Percentiles rank a stretch among this genome's conserved stretches.
phyloP scores from a whole-genome alignment of 495 filamentous ascomycete species.

The Talaromyces proteolyticus region DNA sequence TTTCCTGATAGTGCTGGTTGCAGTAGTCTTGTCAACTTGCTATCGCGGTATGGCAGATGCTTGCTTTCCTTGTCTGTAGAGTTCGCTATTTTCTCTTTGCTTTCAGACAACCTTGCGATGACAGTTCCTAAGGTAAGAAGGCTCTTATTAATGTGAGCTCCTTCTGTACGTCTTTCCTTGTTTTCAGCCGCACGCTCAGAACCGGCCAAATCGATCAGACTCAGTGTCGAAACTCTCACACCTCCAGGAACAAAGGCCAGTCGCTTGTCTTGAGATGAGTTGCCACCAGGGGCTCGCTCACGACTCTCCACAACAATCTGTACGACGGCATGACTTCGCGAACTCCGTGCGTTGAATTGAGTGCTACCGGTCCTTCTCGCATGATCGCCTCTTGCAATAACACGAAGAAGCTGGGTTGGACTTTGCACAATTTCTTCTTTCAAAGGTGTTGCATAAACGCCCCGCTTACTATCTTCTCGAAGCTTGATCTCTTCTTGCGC shows the following conservation, averaged over 20 bases:
- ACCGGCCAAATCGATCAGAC: conserved; percentile 92
- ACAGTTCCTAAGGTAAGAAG: conserved; percentile 92
- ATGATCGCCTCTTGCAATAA: conserved; percentile 92
- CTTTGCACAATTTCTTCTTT: conserved; percentile 99
- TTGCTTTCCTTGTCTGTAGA: conserved; percentile 71
- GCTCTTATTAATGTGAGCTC: conserved; percentile 97
- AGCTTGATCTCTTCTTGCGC: conserved; percentile 90
- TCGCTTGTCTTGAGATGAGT: conserved; percentile 60
- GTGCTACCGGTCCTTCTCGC: conserved; percentile 86
- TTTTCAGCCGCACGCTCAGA: conserved; percentile 93
- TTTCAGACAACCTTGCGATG: conserved; percentile 78
- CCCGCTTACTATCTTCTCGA: conserved; percentile 90
- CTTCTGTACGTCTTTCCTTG: conserved; percentile 90
- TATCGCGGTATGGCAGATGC: conserved; percentile 93
- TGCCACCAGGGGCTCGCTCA: conserved; percentile 62
- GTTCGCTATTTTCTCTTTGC: conserved; percentile 78
- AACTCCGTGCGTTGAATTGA: conserved; percentile 93
- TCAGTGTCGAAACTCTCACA: conserved; percentile 90
- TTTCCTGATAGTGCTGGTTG: conserved; percentile 91
- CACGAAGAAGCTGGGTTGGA: conserved; percentile 88
- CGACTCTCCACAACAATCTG: conserved; percentile 98
- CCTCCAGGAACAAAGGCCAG: conserved; percentile 78
- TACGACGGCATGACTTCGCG: conserved; percentile 94
- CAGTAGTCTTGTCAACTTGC: conserved; percentile 88
- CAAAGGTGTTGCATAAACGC: conserved; percentile 91